Base-by-base conservation (phyloP, 352 stramenopile species). In the Pythium grandisporangium region DNA sequence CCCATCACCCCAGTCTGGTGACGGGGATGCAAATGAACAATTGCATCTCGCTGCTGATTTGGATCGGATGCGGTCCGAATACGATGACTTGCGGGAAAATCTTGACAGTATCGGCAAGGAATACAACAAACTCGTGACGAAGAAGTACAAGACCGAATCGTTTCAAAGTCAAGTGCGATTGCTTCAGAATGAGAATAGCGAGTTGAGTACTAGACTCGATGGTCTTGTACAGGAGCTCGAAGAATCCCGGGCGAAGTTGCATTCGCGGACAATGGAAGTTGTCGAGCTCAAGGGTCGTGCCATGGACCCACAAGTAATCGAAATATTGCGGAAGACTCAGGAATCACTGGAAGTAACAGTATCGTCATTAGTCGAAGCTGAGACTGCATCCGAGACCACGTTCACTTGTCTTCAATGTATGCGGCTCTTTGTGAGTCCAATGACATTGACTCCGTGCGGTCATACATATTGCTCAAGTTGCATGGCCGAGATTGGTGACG, bases 371-470 rank as follows among this genome's bases (percentile, higher is more conserved):
- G 53, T 85, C 5, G 70, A 84, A 42, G 66, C 76, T 1, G 76
- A 89, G 36, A 64, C 62, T 12, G 67, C 76, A 13, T 89, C 76
- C 7, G 76, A 89, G 50, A 83, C 61, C 51, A 71, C 73, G 1
- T 85, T 86, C 39, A 87, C 73, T 14, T 89, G 76, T 37, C 32
- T 89, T 25, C 69, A 84, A 36, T 86, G 76, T 33, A 77, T 89
- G 68, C 57, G 61, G 22, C 55, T 83, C 12, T 85, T 84, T 23
- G 56, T 58, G 4, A 54, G 66, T 21, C 76, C 76, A 6, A 68
- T 84, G 64, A 89, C 76, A 7, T 57, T 89, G 2, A 66, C 67
- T 7, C 69, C 66, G 1, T 89, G 73, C 42, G 76, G 76, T 7
- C 76, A 89, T 43, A 89, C 76, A 27, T 89, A 74, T 39, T 89